These are phyloP conservation scores for Ophiostoma ips DNA, from an alignment of 2,329 filamentous ascomycete species.

Conservation along the genomic window DNA sequence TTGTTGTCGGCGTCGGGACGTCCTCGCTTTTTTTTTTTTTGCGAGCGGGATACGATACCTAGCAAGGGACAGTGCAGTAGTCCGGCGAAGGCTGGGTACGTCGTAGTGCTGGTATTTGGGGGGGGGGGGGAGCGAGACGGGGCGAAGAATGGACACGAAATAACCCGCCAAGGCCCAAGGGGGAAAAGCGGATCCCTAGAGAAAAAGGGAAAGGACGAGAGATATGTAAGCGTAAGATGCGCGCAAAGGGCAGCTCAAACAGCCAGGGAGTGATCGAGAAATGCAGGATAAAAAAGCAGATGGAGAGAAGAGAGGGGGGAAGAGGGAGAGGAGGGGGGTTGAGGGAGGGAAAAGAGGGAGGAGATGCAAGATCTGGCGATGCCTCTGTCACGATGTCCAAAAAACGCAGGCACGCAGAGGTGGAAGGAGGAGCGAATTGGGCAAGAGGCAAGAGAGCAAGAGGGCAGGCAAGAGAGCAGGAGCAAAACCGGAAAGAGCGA, in stretches of 20 bases:
- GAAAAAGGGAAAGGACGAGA: slow-evolving; percentile 4
- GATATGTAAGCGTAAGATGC: neutral
- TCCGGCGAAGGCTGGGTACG: neutral
- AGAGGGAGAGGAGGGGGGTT: neutral
- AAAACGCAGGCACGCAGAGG: neutral
- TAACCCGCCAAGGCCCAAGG: slow-evolving; percentile 5
- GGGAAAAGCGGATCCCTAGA: slow-evolving; percentile 4
- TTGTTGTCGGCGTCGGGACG: slow-evolving; percentile 4
- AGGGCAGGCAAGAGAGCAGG: neutral
- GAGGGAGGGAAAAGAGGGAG: neutral
- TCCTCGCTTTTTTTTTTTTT: neutral
- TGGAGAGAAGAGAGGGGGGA: neutral
- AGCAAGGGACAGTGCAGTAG: neutral
- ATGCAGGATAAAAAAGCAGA: neutral
- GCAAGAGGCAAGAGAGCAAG: neutral
- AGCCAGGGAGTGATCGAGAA: neutral
- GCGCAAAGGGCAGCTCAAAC: neutral
- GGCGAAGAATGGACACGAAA: slow-evolving; percentile 7
- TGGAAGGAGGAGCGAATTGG: neutral
- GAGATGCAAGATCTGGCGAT: neutral
- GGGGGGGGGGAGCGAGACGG: neutral
- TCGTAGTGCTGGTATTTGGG: slow-evolving; percentile 5
- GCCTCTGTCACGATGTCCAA: neutral
- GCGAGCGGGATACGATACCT: neutral
- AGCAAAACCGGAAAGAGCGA: slow-evolving; percentile 1